Conservation (phyloP, 2,329 filamentous ascomycete species). For the Furcasterigmium sp. region DNA sequence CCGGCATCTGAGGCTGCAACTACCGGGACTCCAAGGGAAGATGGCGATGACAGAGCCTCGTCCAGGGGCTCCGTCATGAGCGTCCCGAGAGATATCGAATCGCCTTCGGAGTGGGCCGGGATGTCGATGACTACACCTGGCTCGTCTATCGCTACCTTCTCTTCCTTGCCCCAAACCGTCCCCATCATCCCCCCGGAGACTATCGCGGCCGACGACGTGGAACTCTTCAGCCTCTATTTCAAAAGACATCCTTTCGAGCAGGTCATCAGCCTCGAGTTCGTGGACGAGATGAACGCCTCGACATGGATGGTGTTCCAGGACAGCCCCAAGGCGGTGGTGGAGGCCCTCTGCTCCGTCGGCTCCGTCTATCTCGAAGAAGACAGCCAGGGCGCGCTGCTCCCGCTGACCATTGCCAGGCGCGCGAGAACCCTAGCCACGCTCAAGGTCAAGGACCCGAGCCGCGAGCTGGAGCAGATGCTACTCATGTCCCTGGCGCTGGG, state of each 20-base stretch:
- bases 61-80: no score
- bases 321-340: conserved; percentile 18
- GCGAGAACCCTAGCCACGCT: background rate
- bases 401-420: conserved; percentile 6
- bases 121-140: background rate
- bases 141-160: background rate
- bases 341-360: conserved; percentile 21
- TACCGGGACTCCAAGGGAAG: no score
- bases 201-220: background rate
- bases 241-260: conserved; percentile 18
- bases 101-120: no score
- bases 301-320: conserved; percentile 22
- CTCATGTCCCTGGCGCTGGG: background rate
- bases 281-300: conserved; percentile 24
- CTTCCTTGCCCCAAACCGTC: background rate
- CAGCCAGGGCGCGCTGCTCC: conserved; percentile 9
- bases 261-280: conserved; percentile 21
- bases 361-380: conserved; percentile 18
- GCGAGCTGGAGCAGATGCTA: background rate
- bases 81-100: no score
- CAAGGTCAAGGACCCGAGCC: background rate
- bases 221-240: background rate
- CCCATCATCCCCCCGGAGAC: background rate
- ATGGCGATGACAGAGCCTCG: no score
- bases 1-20: background rate